phyloP scores from a whole-genome alignment of 495 filamentous ascomycete genomes.

The Echria macrotheca region DNA sequence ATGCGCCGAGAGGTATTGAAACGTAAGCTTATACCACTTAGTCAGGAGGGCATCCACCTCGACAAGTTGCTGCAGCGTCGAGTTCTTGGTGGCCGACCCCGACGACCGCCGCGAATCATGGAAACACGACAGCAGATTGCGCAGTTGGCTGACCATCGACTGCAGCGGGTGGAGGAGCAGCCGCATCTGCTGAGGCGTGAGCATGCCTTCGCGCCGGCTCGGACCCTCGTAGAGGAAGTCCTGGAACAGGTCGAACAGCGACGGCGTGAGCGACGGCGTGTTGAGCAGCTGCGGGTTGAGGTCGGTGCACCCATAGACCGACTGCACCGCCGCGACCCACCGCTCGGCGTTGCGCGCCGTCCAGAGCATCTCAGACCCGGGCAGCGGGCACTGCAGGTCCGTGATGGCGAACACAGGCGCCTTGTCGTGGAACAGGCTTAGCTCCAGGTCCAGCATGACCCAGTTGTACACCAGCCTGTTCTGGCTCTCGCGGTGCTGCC shows the following conservation, averaged over 20 bases:
- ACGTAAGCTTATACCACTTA: constrained; percentile 53
- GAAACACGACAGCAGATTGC: constrained; percentile 44
- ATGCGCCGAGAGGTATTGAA: constrained; percentile 28
- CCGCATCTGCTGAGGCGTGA: constrained; percentile 45
- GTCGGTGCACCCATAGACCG: constrained; percentile 38
- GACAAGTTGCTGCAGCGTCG: constrained; percentile 45
- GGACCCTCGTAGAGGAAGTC: constrained; percentile 46
- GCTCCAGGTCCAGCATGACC: constrained; percentile 62
- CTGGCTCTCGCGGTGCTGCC: constrained; percentile 52
- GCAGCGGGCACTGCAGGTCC: constrained; percentile 54
- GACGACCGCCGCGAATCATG: constrained; percentile 22
- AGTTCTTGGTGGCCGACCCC: constrained; percentile 42
- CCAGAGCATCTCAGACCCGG: constrained; percentile 51
- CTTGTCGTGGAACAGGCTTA: constrained; percentile 58
- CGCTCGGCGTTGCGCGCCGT: constrained; percentile 33
- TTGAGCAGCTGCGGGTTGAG: constrained; percentile 32
- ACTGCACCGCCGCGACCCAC: constrained; percentile 48
- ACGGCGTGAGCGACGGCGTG: constrained; percentile 41
- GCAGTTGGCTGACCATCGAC: constrained; percentile 42
- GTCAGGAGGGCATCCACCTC: constrained; percentile 52
- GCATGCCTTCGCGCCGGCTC: constrained; percentile 20
- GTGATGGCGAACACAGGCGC: constrained; percentile 51
- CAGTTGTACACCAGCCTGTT: constrained; percentile 61
- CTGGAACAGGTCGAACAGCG: constrained; percentile 53
- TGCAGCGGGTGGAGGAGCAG: constrained; percentile 51